These are phyloP conservation scores for Zea luxurians DNA, from an alignment of 176 grass and related monocot genomes.

Conservation along the genomic window DNA sequence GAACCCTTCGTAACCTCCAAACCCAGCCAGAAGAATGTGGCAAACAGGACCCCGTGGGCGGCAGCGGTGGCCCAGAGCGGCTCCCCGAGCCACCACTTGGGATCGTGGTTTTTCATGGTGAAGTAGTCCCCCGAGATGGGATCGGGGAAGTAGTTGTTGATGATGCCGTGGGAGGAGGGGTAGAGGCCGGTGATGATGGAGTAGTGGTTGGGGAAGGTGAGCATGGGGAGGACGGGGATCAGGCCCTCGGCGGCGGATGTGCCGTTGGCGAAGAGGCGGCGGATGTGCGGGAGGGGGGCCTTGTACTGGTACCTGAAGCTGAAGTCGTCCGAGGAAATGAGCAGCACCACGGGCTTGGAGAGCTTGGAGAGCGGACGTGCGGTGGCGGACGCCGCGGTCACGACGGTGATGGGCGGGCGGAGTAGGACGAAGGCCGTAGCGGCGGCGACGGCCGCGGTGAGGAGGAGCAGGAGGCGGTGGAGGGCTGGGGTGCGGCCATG, in stretches of 20 bases:
- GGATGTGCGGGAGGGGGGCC: slow-evolving; percentile 56
- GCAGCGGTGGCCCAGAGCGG: slow-evolving; percentile 79
- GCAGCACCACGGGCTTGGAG: too few species aligned
- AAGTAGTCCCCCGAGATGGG: slow-evolving; percentile 57
- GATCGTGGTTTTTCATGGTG: slow-evolving; percentile 63
- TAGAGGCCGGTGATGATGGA: slow-evolving; percentile 95
- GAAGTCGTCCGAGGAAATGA: slow-evolving; percentile 85
- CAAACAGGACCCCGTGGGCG: too few species aligned
- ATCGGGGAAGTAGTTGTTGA: too few species aligned
- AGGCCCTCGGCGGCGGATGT: too few species aligned
- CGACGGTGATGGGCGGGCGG: not conserved
- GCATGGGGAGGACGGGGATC: slow-evolving; percentile 79
- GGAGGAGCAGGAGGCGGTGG: too few species aligned
- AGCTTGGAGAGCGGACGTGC: slow-evolving; percentile 54
- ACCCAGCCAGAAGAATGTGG: too few species aligned
- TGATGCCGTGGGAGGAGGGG: slow-evolving; percentile 76
- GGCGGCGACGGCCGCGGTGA: slow-evolving; percentile 30
- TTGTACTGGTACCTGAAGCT: slow-evolving; percentile 85
- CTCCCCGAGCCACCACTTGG: slow-evolving; percentile 83
- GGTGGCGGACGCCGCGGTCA: not conserved
- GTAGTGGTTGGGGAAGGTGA: slow-evolving; percentile 93
- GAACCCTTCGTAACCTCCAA: too few species aligned
- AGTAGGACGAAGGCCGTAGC: slow-evolving; percentile 36
- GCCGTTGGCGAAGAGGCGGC: slow-evolving; percentile 68
- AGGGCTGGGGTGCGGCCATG: too few species aligned